Evolutionary conservation across 2,329 filamentous ascomycete genomes (phyloP).

Genomic region (Pseudocercospora pini-densiflorae): DNA sequence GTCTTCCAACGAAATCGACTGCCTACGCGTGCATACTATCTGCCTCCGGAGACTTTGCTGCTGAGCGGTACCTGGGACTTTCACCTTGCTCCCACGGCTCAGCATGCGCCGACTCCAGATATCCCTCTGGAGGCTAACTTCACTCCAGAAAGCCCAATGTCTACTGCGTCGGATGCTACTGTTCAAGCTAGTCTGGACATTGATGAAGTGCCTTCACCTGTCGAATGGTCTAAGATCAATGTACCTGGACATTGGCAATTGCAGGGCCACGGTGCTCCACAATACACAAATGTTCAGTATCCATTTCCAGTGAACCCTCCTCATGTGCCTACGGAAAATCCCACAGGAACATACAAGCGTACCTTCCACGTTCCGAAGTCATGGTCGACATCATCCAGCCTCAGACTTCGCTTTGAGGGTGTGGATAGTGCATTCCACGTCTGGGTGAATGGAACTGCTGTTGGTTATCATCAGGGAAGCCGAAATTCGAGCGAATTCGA

Average conservation of each 20-base stretch:
- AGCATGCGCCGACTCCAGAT: slow-evolving; percentile 17
- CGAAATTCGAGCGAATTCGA: slow-evolving; percentile 72
- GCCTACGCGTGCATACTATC: slow-evolving; percentile 21
- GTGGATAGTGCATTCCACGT: slow-evolving; percentile 73
- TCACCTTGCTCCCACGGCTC: slow-evolving; percentile 21
- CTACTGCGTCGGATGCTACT: background rate
- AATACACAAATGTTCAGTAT: slow-evolving; percentile 70
- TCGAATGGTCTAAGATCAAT: slow-evolving; percentile 56
- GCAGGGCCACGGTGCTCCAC: slow-evolving; percentile 69
- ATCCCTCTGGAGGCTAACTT: background rate
- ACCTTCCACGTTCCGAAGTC: slow-evolving; percentile 57
- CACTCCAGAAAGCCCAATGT: slow-evolving; percentile 5
- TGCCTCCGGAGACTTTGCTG: slow-evolving; percentile 18
- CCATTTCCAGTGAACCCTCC: slow-evolving; percentile 69
- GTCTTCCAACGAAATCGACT: slow-evolving; percentile 23
- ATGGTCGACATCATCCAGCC: slow-evolving; percentile 54
- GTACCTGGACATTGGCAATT: slow-evolving; percentile 73
- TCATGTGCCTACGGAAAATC: slow-evolving; percentile 64
- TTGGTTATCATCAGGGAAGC: slow-evolving; percentile 72
- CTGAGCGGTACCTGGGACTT: slow-evolving; percentile 26
- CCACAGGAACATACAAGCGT: slow-evolving; percentile 64
- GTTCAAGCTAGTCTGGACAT: background rate
- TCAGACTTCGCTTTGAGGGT: slow-evolving; percentile 69
- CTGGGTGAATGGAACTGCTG: slow-evolving; percentile 65
- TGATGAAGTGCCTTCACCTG: background rate